Evolutionary conservation across 225 moss, liverwort and hornwort genomes (phyloP), one percentile per base, ranked within the genome.

Genomic region (Climacium dendroides): DNA sequence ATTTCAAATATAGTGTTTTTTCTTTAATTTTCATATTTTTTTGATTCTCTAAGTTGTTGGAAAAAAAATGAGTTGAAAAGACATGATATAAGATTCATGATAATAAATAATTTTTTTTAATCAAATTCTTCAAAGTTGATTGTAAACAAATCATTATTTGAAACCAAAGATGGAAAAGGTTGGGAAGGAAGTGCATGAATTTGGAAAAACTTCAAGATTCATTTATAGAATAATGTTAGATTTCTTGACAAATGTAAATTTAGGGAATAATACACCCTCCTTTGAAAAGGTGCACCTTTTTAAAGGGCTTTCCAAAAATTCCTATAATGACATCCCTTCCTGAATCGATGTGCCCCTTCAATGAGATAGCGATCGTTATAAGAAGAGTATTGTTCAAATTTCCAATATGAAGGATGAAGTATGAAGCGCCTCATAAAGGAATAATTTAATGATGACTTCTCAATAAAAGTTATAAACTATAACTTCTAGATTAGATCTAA

Each of bases 191-290:
- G 37, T 59, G 8, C 8, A 20, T 61, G 32, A 61, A 32, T 45
- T 61, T 80, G 13, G 9, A 61, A 37, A 37, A 32, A 6, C 3
- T 9, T 5, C 43, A 13, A 79, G 20, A 61, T 41, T 43, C 22
- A 32, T 10, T 45, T 19, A 19, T 39, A 41, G 4, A 39, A 25
- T 28, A 13, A 48, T 52, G 13, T 41, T 30, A 19, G 2, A 79
- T 41, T 59, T 79, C 6, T 79, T 79, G 6, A 32, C 4, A 45
- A 20, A 60, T 1, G 2, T 14, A 7, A 22, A 45, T 79, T 45
- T 43, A 5, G 10, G 0, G 0, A 29, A 6, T 23, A 15, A 6
- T 6, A 30, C 0, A 4, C 3, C 6, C 0, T 29, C 4, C 22
- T 30, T 80, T 59, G 14, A 45, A 80, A 9, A 22, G 14, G 15